Evolutionary conservation across 495 filamentous ascomycete genomes (phyloP).

Genomic region (Viridothelium virens): DNA sequence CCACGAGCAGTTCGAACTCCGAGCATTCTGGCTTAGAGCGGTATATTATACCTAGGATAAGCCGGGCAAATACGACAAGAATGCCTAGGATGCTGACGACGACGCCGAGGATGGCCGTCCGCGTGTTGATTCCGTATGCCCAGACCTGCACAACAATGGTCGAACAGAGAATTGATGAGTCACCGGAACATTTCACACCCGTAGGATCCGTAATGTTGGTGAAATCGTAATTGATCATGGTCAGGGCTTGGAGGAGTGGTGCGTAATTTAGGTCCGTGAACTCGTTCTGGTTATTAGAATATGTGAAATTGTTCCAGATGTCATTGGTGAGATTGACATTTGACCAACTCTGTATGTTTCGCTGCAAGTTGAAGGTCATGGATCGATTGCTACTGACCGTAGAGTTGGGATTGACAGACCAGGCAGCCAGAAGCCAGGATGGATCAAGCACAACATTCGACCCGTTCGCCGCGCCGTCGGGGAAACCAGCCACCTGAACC

Average conservation of each 20-base stretch:
- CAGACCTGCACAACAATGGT: conserved; percentile 24
- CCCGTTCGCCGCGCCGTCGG: not conserved
- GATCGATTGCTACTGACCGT: conserved; percentile 15
- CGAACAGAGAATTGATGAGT: conserved; percentile 16
- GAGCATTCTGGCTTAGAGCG: not conserved
- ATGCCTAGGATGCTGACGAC: conserved; percentile 17
- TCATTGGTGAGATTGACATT: not conserved
- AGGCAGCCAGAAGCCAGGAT: conserved; percentile 28
- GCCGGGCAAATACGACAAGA: not conserved
- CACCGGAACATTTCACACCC: not conserved
- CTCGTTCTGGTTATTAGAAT: not conserved
- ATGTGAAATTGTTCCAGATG: not conserved
- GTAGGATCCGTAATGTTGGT: conserved; percentile 6
- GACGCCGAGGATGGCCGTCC: conserved; percentile 25
- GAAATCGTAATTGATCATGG: conserved; percentile 19
- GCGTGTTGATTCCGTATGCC: conserved; percentile 23
- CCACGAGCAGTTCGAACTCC: not conserved
- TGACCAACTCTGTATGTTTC: not conserved
- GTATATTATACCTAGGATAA: not conserved
- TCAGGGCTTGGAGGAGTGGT: conserved; percentile 17
- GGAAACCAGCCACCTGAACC: conserved; percentile 16
- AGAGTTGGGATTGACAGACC: conserved; percentile 20
- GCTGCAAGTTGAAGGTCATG: conserved; percentile 14
- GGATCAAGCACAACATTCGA: conserved; percentile 17
- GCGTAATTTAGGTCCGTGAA: not conserved